Conservation (phyloP, 208 protist genomes). For the Eutreptiella sp. region DNA sequence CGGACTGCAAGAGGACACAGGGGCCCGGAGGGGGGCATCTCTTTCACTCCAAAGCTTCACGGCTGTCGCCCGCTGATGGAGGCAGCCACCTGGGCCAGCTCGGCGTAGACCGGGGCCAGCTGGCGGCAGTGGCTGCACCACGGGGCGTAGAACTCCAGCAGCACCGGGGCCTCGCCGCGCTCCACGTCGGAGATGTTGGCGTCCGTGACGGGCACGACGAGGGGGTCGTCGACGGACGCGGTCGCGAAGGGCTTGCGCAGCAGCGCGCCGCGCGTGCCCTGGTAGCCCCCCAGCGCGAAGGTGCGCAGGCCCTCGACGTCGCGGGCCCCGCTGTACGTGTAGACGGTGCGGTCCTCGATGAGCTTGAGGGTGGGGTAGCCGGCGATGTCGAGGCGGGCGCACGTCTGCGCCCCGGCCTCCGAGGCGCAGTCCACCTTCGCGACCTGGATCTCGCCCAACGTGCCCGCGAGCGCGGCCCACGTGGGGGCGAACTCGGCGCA, state of each 20-base stretch:
- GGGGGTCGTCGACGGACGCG: background rate
- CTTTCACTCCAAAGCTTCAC: no score
- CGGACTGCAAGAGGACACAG: no score
- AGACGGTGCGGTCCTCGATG: background rate
- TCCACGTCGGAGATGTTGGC: conserved; percentile 24
- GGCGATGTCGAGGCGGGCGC: no score
- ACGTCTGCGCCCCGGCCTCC: no score
- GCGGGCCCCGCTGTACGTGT: conserved; percentile 21
- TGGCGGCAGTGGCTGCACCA: conserved; percentile 66
- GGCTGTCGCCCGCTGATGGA: no score
- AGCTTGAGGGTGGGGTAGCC: conserved; percentile 36
- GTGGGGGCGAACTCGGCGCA: no score
- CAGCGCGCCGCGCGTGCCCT: background rate
- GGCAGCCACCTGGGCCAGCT: no score
- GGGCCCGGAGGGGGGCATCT: no score
- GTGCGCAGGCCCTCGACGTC: conserved; percentile 13
- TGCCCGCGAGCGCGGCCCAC: no score
- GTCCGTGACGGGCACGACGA: no score
- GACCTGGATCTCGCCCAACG: no score
- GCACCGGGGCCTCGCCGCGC: conserved; percentile 36
- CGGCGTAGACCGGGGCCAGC: conserved; percentile 44
- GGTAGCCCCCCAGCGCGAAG: conserved; percentile 18
- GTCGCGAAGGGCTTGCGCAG: background rate
- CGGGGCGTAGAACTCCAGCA: conserved; percentile 57
- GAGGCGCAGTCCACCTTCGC: no score